Conservation (phyloP, 805 yeast species). For the Saccharomycopsis synnaedendra region DNA sequence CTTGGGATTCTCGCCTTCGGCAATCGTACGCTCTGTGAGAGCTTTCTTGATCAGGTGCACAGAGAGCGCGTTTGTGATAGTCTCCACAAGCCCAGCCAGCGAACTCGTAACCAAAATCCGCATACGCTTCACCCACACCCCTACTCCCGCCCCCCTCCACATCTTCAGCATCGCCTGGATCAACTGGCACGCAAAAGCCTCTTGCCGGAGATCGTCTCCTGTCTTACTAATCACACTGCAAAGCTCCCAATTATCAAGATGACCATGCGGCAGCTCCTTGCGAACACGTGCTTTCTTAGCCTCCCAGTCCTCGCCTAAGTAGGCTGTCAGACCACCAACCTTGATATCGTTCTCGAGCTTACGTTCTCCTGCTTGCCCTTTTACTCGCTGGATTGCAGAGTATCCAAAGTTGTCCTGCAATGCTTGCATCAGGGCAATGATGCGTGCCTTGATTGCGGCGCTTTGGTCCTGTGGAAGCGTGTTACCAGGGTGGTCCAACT, state of each 20-base stretch:
- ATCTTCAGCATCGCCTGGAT: constrained; percentile 78
- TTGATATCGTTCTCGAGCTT: constrained; percentile 87
- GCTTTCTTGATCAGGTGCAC: constrained; percentile 93
- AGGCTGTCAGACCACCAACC: constrained; percentile 55
- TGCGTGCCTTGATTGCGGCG: constrained; percentile 53
- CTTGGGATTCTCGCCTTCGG: constrained; percentile 55
- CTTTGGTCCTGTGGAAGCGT: constrained; percentile 42
- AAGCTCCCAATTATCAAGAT: constrained; percentile 84
- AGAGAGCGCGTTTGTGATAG: constrained; percentile 89
- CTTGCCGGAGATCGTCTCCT: constrained; percentile 92
- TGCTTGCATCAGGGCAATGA: constrained; percentile 64
- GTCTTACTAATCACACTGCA: constrained; percentile 94
- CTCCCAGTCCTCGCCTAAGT: constrained; percentile 89
- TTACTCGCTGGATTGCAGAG: constrained; percentile 37
- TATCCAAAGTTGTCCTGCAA: constrained; percentile 58
- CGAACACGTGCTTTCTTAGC: constrained; percentile 73
- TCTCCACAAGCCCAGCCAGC: constrained; percentile 85
- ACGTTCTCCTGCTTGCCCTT: constrained; percentile 80
- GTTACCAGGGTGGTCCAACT: constrained; percentile 57
- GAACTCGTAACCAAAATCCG: constrained; percentile 85
- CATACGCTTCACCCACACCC: constrained; percentile 91
- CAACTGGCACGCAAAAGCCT: constrained; percentile 93
- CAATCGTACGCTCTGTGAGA: constrained; percentile 61
- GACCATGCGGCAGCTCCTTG: constrained; percentile 70
- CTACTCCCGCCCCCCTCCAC: constrained; percentile 62